phyloP scores from a whole-genome alignment of 768 basidiomycete species.

The Amanita exitialis region DNA sequence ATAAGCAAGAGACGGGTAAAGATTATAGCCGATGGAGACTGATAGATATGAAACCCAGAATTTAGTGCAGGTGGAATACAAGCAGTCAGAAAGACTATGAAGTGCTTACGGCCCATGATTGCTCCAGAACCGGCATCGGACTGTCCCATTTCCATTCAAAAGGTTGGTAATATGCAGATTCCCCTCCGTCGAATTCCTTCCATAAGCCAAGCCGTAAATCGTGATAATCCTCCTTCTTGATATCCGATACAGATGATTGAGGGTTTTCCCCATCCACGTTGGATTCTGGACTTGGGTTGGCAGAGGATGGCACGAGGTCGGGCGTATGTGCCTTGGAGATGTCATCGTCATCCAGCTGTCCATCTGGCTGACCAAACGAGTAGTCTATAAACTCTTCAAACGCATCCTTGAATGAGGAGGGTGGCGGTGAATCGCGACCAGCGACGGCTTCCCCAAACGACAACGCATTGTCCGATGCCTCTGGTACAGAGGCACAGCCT shows the following conservation, averaged over 20 bases:
- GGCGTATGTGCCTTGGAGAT: slow-evolving; percentile 5
- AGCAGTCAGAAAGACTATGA: slow-evolving; percentile 4
- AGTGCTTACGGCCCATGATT: slow-evolving; percentile 8
- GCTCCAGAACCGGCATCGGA: slow-evolving; percentile 7
- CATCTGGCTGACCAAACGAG: slow-evolving; percentile 4
- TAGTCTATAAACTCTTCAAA: slow-evolving; percentile 8
- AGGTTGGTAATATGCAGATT: slow-evolving; percentile 9
- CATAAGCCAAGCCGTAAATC: slow-evolving; percentile 6
- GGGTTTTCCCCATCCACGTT: slow-evolving; percentile 3
- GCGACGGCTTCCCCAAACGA: background rate
- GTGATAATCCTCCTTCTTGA: slow-evolving; percentile 6
- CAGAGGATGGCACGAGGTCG: slow-evolving; percentile 12
- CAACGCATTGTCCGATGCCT: slow-evolving; percentile 24
- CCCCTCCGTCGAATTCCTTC: slow-evolving; percentile 8
- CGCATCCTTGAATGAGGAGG: slow-evolving; percentile 2
- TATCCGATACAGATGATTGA: slow-evolving; percentile 1
- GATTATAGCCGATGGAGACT: background rate
- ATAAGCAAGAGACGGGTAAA: slow-evolving; percentile 6
- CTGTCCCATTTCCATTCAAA: slow-evolving; percentile 9
- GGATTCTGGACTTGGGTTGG: slow-evolving; percentile 17
- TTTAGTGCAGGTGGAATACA: background rate
- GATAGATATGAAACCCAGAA: background rate
- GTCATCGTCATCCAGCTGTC: slow-evolving; percentile 6
- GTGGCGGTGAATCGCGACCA: slow-evolving; percentile 2
- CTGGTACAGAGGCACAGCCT: slow-evolving; percentile 30